These are phyloP conservation scores for Fraxinus americana DNA, from an alignment of 257 asterid species.

Conservation along the genomic window DNA sequence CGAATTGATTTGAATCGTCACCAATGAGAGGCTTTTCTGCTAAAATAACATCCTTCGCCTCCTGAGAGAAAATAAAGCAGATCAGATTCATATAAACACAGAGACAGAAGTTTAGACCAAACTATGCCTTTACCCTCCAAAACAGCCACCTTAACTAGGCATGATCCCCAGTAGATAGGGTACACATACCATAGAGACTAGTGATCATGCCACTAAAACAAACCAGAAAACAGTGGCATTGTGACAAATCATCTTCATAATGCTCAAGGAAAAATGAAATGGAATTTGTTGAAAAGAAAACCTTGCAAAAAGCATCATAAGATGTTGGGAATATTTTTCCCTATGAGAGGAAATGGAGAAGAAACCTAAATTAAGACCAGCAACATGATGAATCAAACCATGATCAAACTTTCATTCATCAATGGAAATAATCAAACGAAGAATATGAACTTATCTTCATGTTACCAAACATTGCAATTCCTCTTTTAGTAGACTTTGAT, in stretches of 20 bases:
- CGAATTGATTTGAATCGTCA: slow-evolving; percentile 93
- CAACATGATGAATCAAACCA: no score
- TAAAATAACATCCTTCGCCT: slow-evolving; percentile 97
- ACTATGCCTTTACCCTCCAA: not conserved
- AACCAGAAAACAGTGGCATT: slow-evolving; percentile 10
- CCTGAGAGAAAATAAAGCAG: slow-evolving; percentile 53
- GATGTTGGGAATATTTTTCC: no score
- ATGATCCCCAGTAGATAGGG: slow-evolving; percentile 2
- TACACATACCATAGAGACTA: slow-evolving; percentile 15
- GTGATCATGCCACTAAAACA: slow-evolving; percentile 6
- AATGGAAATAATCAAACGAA: no score
- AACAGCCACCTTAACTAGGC: slow-evolving; percentile 3
- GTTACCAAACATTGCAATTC: no score
- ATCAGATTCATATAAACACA: slow-evolving; percentile 8
- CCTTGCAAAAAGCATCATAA: not conserved
- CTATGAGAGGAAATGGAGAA: no score
- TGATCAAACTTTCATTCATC: no score
- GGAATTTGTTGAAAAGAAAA: slow-evolving; percentile 7
- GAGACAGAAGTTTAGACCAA: not conserved
- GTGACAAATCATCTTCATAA: slow-evolving; percentile 17
- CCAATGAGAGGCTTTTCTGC: slow-evolving; percentile 99
- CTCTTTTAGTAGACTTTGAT: no score
- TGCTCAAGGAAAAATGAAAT: slow-evolving; percentile 16
- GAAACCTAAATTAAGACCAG: no score
- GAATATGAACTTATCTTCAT: no score